Conservation (phyloP, 441 rosid species). For the Breynia disticha region DNA sequence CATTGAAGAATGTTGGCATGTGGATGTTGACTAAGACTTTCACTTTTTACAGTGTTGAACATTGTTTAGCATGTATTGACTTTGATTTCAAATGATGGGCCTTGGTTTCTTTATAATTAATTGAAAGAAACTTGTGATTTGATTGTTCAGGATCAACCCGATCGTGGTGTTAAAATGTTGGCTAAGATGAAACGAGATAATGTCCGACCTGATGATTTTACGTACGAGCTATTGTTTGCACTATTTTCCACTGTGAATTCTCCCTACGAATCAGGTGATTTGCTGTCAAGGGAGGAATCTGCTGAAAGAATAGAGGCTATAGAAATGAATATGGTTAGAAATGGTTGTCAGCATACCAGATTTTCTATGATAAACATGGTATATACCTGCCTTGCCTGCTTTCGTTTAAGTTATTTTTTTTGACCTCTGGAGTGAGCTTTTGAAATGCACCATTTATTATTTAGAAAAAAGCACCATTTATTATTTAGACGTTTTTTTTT, state of each 20-base stretch:
- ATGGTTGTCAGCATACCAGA: constrained; percentile 58
- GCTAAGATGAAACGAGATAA: constrained; percentile 63
- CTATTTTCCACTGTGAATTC: constrained; percentile 65
- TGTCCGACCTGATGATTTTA: constrained; percentile 48
- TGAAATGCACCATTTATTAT: not conserved
- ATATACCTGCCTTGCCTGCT: constrained; percentile 14
- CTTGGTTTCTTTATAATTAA: constrained; percentile 5
- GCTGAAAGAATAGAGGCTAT: constrained; percentile 63
- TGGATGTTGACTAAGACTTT: no score
- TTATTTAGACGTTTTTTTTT: not conserved
- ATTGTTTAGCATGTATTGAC: not conserved
- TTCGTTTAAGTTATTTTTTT: constrained; percentile 5
- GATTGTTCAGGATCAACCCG: constrained; percentile 66
- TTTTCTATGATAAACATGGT: constrained; percentile 62
- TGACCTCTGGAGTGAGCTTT: not conserved
- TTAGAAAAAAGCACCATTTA: not conserved
- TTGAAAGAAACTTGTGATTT: constrained; percentile 9
- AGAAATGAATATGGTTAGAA: constrained; percentile 66
- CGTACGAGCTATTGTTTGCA: constrained; percentile 66
- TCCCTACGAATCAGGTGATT: constrained; percentile 60
- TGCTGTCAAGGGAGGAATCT: constrained; percentile 45
- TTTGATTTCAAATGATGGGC: constrained; percentile 1
- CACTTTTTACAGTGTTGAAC: not conserved
- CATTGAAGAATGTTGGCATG: no score
- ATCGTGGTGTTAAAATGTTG: constrained; percentile 55